Evolutionary conservation across 331 rosid species (phyloP).

Genomic region (Dryas integrifolia): DNA sequence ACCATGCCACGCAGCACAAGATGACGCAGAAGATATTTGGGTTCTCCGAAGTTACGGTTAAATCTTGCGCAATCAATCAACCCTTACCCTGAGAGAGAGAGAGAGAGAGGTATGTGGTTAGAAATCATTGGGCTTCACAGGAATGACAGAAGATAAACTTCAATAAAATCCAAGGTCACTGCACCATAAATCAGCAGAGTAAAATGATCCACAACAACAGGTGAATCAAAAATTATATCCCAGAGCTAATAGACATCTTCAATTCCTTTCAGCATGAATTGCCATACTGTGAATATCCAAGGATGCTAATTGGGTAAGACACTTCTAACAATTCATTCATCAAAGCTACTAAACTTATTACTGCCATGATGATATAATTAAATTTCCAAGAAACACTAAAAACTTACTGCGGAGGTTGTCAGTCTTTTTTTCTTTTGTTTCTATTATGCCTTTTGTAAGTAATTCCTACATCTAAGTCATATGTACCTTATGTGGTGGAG

Average conservation of each 20-base stretch:
- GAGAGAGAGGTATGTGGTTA: neutral
- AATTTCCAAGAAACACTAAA: neutral
- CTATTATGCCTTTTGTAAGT: neutral
- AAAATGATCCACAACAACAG: too few species aligned
- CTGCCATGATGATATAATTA: neutral
- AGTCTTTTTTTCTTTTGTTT: neutral
- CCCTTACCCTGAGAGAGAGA: constrained; percentile 41
- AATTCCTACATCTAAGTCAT: neutral
- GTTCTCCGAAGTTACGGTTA: constrained; percentile 18
- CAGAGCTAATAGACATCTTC: neutral
- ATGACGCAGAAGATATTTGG: neutral
- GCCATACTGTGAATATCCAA: neutral
- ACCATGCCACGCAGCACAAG: constrained; percentile 34
- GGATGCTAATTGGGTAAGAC: neutral
- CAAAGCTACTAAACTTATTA: neutral
- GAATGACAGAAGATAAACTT: neutral
- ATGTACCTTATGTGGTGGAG: constrained; percentile 78
- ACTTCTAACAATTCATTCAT: neutral
- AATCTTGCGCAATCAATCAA: constrained; percentile 19
- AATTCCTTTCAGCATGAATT: neutral
- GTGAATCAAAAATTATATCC: neutral
- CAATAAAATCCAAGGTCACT: neutral
- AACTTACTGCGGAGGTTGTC: neutral
- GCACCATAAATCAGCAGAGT: neutral
- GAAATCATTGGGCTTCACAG: neutral